Base-by-base conservation (phyloP, 2,329 filamentous ascomycete genomes). In the Sphaerostilbella broomeana region DNA sequence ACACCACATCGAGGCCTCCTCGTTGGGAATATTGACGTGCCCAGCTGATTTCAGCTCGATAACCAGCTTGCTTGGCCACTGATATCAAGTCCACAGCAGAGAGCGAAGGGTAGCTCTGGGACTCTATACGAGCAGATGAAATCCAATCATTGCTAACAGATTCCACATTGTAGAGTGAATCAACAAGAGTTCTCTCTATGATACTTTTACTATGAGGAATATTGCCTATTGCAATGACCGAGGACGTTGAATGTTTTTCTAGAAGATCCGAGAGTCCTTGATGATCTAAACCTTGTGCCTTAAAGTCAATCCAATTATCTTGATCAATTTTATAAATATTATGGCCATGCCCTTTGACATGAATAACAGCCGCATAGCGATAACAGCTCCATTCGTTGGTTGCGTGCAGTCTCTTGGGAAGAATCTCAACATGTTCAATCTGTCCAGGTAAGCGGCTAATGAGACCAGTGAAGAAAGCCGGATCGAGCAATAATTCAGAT, bases 31-130 rank as follows among this genome's bases (percentile, higher is more conserved):
- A 15, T 27, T 67, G 67, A 12, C 60, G 54, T 0, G 70, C 72
- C 46, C 69, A 70, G 38, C 62, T 61, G 4, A 62, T 47, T 15
- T 72, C 64, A 15, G 72, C 69, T 17, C 63, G 52, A 43, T 67
- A 74, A n/a, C 69, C 68, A 11, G 60, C 50, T 15, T 49, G 46
- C 21, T 58, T 5, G 4, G 51, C 52, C 1, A 61, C 20, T 3
- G 48, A 34, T 1, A 38, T 43, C 5, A 57, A 31, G 3, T 54
- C 52, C 6, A 40, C 9, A 1, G 47, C 42, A 1, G 46, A 48
- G 2, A 47, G 42, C 1, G 45, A 49, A 4, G 40, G 27, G 11
- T 21, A 39, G 1, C 15, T n/a, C 16, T 46, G 2, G 5, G 46
- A 42, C 1, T 22, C 34, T 8, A 31, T 6, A 6, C 29, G 40